Evolutionary conservation across 1,284 basidiomycete species (phyloP), one percentile per base, ranked within the genome.

Genomic region (Pisolithus thermaeus): DNA sequence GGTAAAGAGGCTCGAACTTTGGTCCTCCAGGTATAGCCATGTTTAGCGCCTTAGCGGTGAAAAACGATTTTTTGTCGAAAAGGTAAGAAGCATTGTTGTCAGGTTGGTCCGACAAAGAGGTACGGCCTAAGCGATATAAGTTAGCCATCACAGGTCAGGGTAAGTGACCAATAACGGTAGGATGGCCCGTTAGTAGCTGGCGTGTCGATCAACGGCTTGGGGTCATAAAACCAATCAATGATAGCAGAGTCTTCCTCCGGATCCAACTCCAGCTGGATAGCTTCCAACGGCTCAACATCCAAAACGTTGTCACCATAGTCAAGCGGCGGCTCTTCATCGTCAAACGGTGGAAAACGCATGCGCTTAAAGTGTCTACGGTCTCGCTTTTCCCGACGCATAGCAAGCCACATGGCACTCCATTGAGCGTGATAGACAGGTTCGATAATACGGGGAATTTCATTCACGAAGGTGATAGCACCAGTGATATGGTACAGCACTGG

Each of bases 331-430:
- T 99, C 97, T 73, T 99, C 97, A 65, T 99, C 97, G 63, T 99
- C 97, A 64, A 99, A 99, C 0, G 97, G 97, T 36, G 97, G 97
- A 75, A 99, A 99, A n/a, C 97, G 87, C 95, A 99, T 99, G 49
- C 97, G 92, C 76, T 99, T 99, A 76, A 99, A 99, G 70, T 99
- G 97, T 50, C 97, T 79, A 65, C 97, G 90, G 70, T 99, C 97
- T 54, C 97, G 85, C 78, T 99, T 99, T 75, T 99, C 97, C 59
- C 97, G 78, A 59, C 97, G 82, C 97, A 99, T 99, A 20, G 97
- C 96, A 37, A 99, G 78, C 97, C 97, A 99, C 97, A 99, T 99
- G 4, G 92, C 91, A 62, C 93, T 95, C 97, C 97, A 99, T 65
- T 99, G 97, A 0, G 97, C 95, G 68, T 99, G 97, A 71, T 97